Percentiles rank a stretch among this genome's conserved stretches.
Conservation (phyloP, 2,329 filamentous ascomycete genomes). For the Alternaria angustiovoidea region DNA sequence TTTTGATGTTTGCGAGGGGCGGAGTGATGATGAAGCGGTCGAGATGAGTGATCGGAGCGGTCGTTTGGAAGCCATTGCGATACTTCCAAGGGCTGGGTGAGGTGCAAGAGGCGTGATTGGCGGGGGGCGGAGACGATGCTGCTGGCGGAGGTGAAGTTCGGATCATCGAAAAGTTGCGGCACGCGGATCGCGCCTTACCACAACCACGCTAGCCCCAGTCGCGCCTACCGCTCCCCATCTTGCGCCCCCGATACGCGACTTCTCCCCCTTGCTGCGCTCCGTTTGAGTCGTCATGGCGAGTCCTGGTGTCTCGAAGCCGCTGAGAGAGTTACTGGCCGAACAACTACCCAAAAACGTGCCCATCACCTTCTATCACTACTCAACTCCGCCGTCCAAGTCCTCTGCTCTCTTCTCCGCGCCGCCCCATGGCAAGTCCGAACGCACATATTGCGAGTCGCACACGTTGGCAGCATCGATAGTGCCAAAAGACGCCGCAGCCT, state of each 20-base stretch:
- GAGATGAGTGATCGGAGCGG: constrained; percentile 48
- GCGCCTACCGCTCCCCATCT: constrained; percentile 26
- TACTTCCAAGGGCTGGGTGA: constrained; percentile 19
- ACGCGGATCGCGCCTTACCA: constrained; percentile 29
- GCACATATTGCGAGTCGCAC: constrained; percentile 87
- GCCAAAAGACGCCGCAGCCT: constrained; percentile 37
- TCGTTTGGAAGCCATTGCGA: constrained; percentile 59
- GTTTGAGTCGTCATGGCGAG: constrained; percentile 35
- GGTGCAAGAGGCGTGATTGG: constrained; percentile 24
- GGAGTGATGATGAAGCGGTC: constrained; percentile 37
- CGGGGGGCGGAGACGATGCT: constrained; percentile 14
- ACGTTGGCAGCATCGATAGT: constrained; percentile 69
- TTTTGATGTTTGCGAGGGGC: constrained; percentile 33
- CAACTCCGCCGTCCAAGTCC: constrained; percentile 78
- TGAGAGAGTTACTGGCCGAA: constrained; percentile 59
- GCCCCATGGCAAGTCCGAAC: constrained; percentile 73
- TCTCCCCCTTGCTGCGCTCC: constrained; percentile 11
- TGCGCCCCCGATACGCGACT: constrained; percentile 17
- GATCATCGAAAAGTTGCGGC: constrained; percentile 43
- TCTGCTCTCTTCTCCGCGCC: constrained; percentile 81
- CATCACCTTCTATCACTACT: constrained; percentile 84
- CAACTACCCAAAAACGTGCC: constrained; percentile 61
- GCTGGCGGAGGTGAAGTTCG: constrained; percentile 29
- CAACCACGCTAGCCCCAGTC: constrained; percentile 20
- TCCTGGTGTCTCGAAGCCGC: constrained; percentile 28